Evolutionary conservation across 2,329 filamentous ascomycete species (phyloP), one percentile per base, ranked within the genome.

Genomic region (Dryadomyces quercus-mongolicae): DNA sequence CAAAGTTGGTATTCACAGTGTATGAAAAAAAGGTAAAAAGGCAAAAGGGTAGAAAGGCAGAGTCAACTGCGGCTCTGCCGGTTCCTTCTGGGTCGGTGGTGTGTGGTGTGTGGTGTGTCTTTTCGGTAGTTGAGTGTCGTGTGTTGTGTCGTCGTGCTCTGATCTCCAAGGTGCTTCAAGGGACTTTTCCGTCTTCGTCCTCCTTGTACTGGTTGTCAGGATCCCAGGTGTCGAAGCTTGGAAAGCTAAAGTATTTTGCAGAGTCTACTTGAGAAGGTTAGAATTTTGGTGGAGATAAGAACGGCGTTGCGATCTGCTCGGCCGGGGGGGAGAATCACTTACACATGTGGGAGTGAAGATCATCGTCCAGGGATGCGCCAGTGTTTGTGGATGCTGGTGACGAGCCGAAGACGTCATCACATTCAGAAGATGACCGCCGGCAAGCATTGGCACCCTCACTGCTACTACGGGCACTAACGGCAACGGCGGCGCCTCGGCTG

Each of bases 241-340:
- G 84, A 64, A 88, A 88, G 71, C 84, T 86, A 63, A 85, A 82
- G 67, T 88, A 88, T 58, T 80, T 77, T 54, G 72, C 76, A 62
- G 70, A 68, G 51, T 66, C 66, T 69, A 54, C 15, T 58, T 40
- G 36, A 3, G 18, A 31, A 8, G 8, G 25, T 31, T 31, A 31
- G 25, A 4, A 31, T 31, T 31, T 8, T 31, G 25, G 25, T 31
- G 25, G 25, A 31, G 25, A 31, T 8, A 31, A 31, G 25, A 31
- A 31, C 25, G 8, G 25, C n/a, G n/a, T n/a, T n/a, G n/a, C n/a
- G n/a, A n/a, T n/a, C n/a, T n/a, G n/a, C 25, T 31, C 8, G 25
- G 8, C 25, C 25, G 25, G 25, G 25, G 25, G 25, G 25, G 4
- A 31, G 25, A 31, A 31, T 31, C 25, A 31, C 25, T 31, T 31